Evolutionary conservation across 2,329 filamentous ascomycete species (phyloP), one percentile per base, ranked within the genome.

Genomic region (Cadophora malorum): DNA sequence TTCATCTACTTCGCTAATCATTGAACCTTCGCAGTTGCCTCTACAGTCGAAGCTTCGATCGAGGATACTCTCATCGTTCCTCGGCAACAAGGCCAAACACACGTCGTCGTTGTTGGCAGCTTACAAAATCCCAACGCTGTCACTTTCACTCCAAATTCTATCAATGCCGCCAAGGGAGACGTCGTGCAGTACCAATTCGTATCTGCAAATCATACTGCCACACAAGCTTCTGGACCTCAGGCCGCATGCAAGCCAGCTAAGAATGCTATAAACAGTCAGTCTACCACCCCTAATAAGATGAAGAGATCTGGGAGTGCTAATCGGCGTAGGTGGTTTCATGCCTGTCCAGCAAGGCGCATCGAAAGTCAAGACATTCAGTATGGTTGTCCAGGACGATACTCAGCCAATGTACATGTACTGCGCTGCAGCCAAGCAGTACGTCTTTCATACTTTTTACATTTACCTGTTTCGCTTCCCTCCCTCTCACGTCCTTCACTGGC

Each of bases 361-460:
- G 19, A 35, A 53, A n/a, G 62, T 55, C 12, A 52, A 55, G 49
- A 64, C 62, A 16, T 64, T 64, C 16, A 55, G 19, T 19, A 55
- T 55, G 49, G 33, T 45, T 6, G 62, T 64, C 0, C 28, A 64
- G 12, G 35, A 38, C 9, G 49, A 64, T 45, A 55, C 62, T 10
- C 49, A 52, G n/a, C 47, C 62, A 3, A 55, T 64, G 33, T 64
- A 64, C 31, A 55, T 64, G 28, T 64, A 64, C 31, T 64, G 62
- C 21, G 62, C 62, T 19, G 33, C 47, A 25, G 62, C 62, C 7
- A 23, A 64, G 3, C 62, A 64, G 28, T 56, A 56, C 14, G 52
- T 35, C 9, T n/a, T n/a, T 35, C 28, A 9, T 8, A 23, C 21
- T 9, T 28, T 5, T 5, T 28, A 28, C 49, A 52, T n/a, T 52